Evolutionary conservation across 148 eudicot genomes (phyloP), one percentile per base, ranked within the genome.

Genomic region (Silene latifolia): DNA sequence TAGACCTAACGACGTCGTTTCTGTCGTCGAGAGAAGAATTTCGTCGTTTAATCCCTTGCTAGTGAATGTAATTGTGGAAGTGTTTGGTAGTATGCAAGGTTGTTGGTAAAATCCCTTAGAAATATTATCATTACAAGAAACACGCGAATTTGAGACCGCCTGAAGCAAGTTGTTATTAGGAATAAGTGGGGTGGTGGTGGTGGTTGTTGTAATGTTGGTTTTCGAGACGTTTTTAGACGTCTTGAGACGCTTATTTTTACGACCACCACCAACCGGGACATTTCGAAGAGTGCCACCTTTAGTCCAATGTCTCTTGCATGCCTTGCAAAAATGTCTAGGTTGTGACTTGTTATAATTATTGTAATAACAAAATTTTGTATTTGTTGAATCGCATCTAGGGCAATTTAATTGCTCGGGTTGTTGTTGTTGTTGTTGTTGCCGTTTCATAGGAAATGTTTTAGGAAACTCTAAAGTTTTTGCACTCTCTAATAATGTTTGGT

Each of bases 291-390:
- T 93, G 19, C 98, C 98, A 51, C 97, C 98, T 83, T 93, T 89
- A 64, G 98, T 93, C 98, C 98, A 93, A 83, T 93, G 98, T 81
- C 96, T 85, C 86, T 93, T 93, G 70, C 98, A 93, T 25, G 92
- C 85, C 82, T 93, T 93, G 74, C 98, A 93, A 25, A 84, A 88
- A 74, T 93, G 88, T 67, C 98, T 87, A 18, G 98, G 98, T 76
- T 93, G 98, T 24, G 89, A 87, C 76, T 86, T 93, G 88, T 93
- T 93, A 85, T 93, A 91, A 70, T 93, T 93, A 85, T 93, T 93
- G 88, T 91, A 93, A 78, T 93, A 93, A 71, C 98, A 93, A 63
- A 93, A 93, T 74, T 93, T 93, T 9, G 98, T 93, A 83, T 93
- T 89, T 11, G 83, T 72, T 6, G 98, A 93, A 25, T 75, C 86